Evolutionary conservation across 768 basidiomycete genomes (phyloP).

Genomic region (Leucosporidium creatinivorum): DNA sequence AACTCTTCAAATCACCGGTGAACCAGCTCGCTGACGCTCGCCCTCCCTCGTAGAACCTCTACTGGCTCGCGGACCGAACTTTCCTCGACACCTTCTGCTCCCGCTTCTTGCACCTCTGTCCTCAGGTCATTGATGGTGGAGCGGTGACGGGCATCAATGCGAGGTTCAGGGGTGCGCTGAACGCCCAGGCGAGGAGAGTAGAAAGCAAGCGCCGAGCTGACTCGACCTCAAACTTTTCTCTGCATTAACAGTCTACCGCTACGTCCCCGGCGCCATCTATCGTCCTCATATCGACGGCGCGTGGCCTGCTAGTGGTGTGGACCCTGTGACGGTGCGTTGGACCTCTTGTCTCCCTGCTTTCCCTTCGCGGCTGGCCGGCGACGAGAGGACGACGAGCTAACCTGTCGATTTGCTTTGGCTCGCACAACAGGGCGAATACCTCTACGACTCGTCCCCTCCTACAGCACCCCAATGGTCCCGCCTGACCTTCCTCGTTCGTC

Average conservation of each 20-base stretch:
- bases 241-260: conserved; percentile 49
- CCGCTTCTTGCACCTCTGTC: conserved; percentile 47
- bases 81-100: conserved; percentile 47
- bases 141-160: conserved; percentile 50
- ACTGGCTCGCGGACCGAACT: conserved; percentile 51
- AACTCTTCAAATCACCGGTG: not conserved
- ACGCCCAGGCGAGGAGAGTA: too few relatives aligned
- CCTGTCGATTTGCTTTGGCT: too few relatives aligned
- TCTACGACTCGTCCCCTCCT: conserved; percentile 46
- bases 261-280: conserved; percentile 50
- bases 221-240: too few relatives aligned
- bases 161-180: conserved; percentile 44
- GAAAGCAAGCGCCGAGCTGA: too few relatives aligned
- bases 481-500: conserved; percentile 24
- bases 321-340: conserved; percentile 40
- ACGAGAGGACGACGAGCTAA: too few relatives aligned
- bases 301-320: conserved; percentile 51
- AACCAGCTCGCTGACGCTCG: conserved; percentile 15
- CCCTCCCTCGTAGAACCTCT: conserved; percentile 48
- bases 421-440: conserved; percentile 43
- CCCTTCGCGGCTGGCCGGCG: too few relatives aligned
- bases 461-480: conserved; percentile 29
- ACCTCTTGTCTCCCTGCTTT: not conserved
- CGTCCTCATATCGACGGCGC: conserved; percentile 53
- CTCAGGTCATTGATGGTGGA: conserved; percentile 46